A percentile compares a stretch with the other conserved stretches of the same genome.
Evolutionary conservation across 345 rosid genomes (phyloP).

Genomic region (Moricandia arvensis): DNA sequence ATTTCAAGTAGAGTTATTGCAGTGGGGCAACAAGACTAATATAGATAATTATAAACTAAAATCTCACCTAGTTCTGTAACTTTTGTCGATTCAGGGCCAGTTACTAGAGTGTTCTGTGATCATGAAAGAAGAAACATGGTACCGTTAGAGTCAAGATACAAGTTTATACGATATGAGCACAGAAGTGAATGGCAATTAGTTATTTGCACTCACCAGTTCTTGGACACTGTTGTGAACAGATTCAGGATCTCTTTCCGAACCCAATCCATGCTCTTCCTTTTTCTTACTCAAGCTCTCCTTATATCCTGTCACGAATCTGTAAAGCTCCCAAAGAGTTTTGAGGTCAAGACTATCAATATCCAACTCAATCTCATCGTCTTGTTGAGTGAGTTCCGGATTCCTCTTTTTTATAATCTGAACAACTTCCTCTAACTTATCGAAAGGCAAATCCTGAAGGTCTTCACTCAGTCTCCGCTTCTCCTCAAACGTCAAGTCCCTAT

Average conservation of each 20-base stretch:
- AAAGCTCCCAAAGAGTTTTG: slow-evolving; percentile 90
- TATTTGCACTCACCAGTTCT: slow-evolving; percentile 45
- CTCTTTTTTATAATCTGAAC: slow-evolving; percentile 86
- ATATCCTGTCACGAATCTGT: slow-evolving; percentile 52
- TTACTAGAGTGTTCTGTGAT: slow-evolving; percentile 30
- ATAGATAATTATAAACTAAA: slow-evolving; percentile 3
- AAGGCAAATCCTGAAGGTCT: slow-evolving; percentile 71
- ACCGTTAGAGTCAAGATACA: not conserved
- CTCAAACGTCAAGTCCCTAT: slow-evolving; percentile 68
- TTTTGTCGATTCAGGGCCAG: slow-evolving; percentile 16
- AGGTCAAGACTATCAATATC: slow-evolving; percentile 83
- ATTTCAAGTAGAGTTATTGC: slow-evolving; percentile 14
- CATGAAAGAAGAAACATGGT: not conserved
- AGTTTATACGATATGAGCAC: not conserved
- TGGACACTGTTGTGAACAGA: slow-evolving; percentile 38
- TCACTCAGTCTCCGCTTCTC: slow-evolving; percentile 81
- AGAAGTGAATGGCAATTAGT: slow-evolving; percentile 11
- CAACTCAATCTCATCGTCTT: slow-evolving; percentile 89
- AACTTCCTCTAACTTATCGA: slow-evolving; percentile 64
- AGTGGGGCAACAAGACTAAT: slow-evolving; percentile 7
- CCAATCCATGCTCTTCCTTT: slow-evolving; percentile 42
- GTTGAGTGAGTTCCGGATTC: slow-evolving; percentile 61
- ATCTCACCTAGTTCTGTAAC: slow-evolving; percentile 30
- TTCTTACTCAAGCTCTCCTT: slow-evolving; percentile 46
- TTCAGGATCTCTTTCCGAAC: slow-evolving; percentile 41